phyloP scores from a whole-genome alignment of 768 basidiomycete species.

The Brasilioporus rufonigricans region DNA sequence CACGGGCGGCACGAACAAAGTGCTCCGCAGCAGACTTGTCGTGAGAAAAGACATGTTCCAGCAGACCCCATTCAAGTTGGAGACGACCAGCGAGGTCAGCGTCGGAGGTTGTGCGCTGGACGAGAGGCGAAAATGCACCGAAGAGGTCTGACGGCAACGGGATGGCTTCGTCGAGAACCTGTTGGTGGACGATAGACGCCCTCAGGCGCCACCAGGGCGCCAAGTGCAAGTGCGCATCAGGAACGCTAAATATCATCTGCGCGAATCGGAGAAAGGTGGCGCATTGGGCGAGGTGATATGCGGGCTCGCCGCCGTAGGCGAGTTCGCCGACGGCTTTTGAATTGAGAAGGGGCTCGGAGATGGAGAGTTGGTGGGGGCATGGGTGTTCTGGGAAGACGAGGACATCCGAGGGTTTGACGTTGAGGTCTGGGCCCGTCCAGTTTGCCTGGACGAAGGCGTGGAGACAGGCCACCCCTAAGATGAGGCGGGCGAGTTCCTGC shows the following conservation, averaged over 20 bases:
- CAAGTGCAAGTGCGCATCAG: conserved; percentile 49
- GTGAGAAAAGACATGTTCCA: conserved; percentile 72
- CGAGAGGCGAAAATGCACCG: conserved; percentile 41
- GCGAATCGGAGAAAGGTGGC: conserved; percentile 76
- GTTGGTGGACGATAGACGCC: conserved; percentile 66
- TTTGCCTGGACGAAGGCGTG: conserved; percentile 92
- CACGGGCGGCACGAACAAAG: conserved; percentile 75
- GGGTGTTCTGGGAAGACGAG: conserved; percentile 35
- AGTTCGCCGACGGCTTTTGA: conserved; percentile 69
- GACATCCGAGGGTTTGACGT: conserved; percentile 46
- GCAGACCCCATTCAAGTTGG: conserved; percentile 71
- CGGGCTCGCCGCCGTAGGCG: conserved; percentile 87
- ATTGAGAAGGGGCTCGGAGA: conserved; percentile 55
- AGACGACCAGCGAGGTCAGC: conserved; percentile 68
- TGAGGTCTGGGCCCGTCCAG: conserved; percentile 92
- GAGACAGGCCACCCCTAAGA: conserved; percentile 73
- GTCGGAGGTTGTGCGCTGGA: conserved; percentile 41
- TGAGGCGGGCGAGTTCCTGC: conserved; percentile 55
- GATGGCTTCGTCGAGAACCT: conserved; percentile 78
- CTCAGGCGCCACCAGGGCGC: conserved; percentile 86
- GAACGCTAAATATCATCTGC: conserved; percentile 59
- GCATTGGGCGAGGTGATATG: conserved; percentile 80
- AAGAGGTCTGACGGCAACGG: conserved; percentile 46
- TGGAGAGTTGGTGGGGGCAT: not conserved
- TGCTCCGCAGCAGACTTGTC: conserved; percentile 75